phyloP scores from a whole-genome alignment of 805 yeast species.

The Lachancea lanzarotensis region DNA sequence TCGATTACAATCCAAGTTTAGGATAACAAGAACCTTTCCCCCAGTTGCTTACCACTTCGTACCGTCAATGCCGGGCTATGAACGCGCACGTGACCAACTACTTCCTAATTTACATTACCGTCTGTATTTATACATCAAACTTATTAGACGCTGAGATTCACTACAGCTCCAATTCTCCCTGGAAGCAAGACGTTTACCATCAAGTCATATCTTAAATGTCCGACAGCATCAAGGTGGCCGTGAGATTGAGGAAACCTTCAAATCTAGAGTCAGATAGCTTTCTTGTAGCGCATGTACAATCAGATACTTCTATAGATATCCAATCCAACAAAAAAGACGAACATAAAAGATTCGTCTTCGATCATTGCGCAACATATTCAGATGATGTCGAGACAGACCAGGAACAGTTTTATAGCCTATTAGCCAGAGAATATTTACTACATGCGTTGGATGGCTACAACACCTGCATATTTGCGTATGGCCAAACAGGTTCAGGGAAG shows the following conservation, averaged over 20 bases:
- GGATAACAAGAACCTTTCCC: no score
- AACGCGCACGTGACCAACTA: no score
- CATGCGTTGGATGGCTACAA: constrained; percentile 73
- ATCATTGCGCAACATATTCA: constrained; percentile 9
- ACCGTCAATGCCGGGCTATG: no score
- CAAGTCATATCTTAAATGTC: constrained; percentile 2
- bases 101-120: no score
- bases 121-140: no score
- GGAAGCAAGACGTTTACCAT: background rate
- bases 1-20: no score
- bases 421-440: constrained; percentile 12
- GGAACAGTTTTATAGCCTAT: constrained; percentile 3
- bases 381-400: constrained; percentile 8
- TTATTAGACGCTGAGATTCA: no score
- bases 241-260: constrained; percentile 8
- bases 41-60: no score
- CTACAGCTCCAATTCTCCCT: no score
- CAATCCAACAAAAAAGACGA: constrained; percentile 3
- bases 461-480: constrained; percentile 93
- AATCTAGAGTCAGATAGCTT: background rate
- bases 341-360: constrained; percentile 8
- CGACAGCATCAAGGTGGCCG: constrained; percentile 12
- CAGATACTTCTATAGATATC: constrained; percentile 1
- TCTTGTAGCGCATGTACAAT: constrained; percentile 3
- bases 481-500: constrained; percentile 95